phyloP scores from a whole-genome alignment of 1,284 basidiomycete genomes.

The Tremellales sp. region DNA sequence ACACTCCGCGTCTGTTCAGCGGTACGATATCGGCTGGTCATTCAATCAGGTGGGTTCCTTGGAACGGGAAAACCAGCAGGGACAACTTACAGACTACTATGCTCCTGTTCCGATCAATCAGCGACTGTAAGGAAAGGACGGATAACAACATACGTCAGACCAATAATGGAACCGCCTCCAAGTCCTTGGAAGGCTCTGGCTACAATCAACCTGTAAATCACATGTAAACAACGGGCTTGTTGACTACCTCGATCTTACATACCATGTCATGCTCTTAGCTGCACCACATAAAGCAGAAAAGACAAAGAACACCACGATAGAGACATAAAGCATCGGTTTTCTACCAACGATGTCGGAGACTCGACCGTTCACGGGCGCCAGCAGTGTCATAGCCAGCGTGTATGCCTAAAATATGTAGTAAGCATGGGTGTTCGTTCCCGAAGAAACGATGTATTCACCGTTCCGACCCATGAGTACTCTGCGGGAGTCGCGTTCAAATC shows the following conservation, averaged over 20 bases:
- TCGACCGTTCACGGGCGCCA: conserved; percentile 40
- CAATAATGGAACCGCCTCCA: conserved; percentile 42
- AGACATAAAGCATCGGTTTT: conserved; percentile 41
- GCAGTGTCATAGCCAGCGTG: conserved; percentile 32
- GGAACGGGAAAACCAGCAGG: not conserved
- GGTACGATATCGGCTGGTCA: conserved; percentile 40
- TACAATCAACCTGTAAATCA: conserved; percentile 28
- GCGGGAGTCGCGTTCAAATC: conserved; percentile 29
- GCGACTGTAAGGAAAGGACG: not conserved
- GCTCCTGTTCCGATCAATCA: not conserved
- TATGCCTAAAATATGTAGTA: conserved; percentile 21
- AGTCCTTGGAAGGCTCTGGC: conserved; percentile 41
- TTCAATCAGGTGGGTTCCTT: not conserved
- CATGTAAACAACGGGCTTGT: not conserved
- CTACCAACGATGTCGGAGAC: conserved; percentile 42
- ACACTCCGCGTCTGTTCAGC: conserved; percentile 44
- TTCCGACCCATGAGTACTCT: conserved; percentile 36
- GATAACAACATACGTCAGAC: conserved; percentile 17
- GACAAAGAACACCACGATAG: conserved; percentile 38
- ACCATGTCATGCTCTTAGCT: conserved; percentile 39
- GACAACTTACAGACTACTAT: conserved; percentile 13
- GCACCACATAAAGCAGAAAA: conserved; percentile 41
- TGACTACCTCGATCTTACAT: not conserved
- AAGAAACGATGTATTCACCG: conserved; percentile 14
- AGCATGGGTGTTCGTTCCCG: not conserved